Evolutionary conservation across 805 yeast species (phyloP), one percentile per base, ranked within the genome.

Genomic region (Teunomyces panamensis): DNA sequence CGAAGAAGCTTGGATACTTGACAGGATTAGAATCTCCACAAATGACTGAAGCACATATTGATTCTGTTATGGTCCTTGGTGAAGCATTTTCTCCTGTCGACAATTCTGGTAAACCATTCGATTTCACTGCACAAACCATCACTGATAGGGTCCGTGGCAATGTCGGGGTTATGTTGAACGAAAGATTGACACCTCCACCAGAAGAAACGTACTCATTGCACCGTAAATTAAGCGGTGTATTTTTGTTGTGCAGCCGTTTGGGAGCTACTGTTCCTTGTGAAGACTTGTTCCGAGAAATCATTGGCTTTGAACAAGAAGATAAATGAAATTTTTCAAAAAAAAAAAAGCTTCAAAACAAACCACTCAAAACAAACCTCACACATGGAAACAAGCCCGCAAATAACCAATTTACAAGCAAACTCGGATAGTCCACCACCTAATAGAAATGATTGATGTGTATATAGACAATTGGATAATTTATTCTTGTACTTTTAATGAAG

Each of bases 191-290:
- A 3, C 97, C 99, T 3, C 99, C 99, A 10, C 99, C 99, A 2
- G 98, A 94, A 60, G 99, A 94, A 67, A 94, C 99, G 0, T 94
- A 94, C 64, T 87, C 96, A n/a, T 74, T 94, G 57, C 99, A 94
- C 68, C 78, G 99, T 59, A 94, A 94, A 62, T 82, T 94, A 60
- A 87, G 96, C 62, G 99, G 99, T 9, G 96, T 94, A 1, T 94
- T 87, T 62, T 73, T 94, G 51, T 74, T 94, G 46, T 92, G 98
- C 70, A 87, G 98, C 3, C 79, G 88, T 56, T 75, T 94, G 67
- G 74, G 80, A 35, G 97, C 98, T 2, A 73, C 77, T 9, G 92
- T 94, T 30, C 95, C 91, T 11, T 85, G 96, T 62, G 82, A 84
- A 45, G 74, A 83, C 55, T 67, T 92, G 42, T 92, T 94, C 61